A percentile compares a stretch with the other conserved stretches of the same genome.
phyloP scores from a whole-genome alignment of 192 early-diverging fungal genomes.

The Dissophora globulifera region DNA sequence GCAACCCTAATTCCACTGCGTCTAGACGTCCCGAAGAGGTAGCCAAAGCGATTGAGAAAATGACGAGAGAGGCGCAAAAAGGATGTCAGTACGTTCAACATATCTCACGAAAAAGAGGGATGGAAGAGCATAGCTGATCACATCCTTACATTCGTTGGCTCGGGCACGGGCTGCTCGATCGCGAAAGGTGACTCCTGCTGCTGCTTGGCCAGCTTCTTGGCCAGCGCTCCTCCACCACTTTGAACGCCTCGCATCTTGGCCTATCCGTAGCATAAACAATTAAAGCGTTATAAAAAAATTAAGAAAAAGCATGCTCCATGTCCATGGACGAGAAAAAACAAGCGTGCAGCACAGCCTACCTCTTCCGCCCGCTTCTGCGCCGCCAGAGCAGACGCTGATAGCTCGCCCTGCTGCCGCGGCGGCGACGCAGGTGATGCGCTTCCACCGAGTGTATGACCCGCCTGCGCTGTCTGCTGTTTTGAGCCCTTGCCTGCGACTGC shows the following conservation, averaged over 20 bases:
- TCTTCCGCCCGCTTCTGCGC: conserved; percentile 46
- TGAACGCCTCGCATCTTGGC: conserved; percentile 43
- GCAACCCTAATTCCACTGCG: neutral
- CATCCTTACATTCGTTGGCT: conserved; percentile 36
- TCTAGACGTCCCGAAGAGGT: neutral
- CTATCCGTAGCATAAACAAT: conserved; percentile 1
- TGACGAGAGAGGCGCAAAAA: neutral
- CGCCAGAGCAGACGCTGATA: conserved; percentile 45
- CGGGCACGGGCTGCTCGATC: conserved; percentile 29
- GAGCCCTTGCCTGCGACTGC: neutral
- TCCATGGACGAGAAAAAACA: too few relatives aligned
- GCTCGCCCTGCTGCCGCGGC: conserved; percentile 10
- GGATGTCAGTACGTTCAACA: neutral
- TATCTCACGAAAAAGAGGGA: neutral
- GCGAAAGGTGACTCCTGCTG: conserved; percentile 37
- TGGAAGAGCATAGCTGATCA: neutral
- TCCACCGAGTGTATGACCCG: too few relatives aligned
- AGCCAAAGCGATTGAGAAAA: neutral
- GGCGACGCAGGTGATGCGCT: conserved; percentile 1
- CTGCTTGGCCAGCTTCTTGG: conserved; percentile 38
- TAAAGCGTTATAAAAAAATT: neutral
- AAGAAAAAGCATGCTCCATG: neutral
- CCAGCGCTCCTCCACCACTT: conserved; percentile 36
- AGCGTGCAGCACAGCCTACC: too few relatives aligned
- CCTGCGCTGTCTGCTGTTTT: conserved; percentile 8